Evolutionary conservation across 306 rosid species (phyloP), one percentile per base, ranked within the genome.

Genomic region (Trifolium pratense): DNA sequence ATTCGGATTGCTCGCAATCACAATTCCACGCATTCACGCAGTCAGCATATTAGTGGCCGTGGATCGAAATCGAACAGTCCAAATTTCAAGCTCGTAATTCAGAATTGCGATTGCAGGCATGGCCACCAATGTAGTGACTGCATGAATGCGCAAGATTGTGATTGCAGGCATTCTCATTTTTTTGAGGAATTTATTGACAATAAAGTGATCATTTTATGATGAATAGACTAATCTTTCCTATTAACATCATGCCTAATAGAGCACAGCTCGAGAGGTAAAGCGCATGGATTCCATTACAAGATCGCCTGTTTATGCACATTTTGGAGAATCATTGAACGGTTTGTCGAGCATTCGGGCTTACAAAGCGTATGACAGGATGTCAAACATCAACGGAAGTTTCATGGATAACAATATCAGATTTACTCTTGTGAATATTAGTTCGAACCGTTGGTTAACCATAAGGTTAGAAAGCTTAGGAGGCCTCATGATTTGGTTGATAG

Each of bases 221-320:
- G 42, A 58, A 59, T 40, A 66, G 46, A 23, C 48, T 68, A 17
- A 62, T 9, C 14, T 75, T 63, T 65, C 39, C n/a, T 66, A 6
- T 64, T 12, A 60, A 43, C 21, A 25, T 66, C 32, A 9, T 70
- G 29, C 66, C 17, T 46, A 64, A 23, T 84, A 92, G 97, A 89
- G 92, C 87, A 90, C 90, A 0, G 69, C 93, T 66, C 85, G 98
- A 66, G 98, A 93, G 80, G 93, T 91, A 66, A 90, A 89, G 76
- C 97, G 96, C 67, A 63, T 93, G 93, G 91, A 87, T 79, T 89
- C 97, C 37, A 87, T 90, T 53, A 86, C 89, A 51, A 87, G 97
- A 76, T 93, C 98, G 59, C 98, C 98, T 31, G 83, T 90, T 79
- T 93, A 93, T 71, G 97, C 97, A 25, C 98, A 90, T 53, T 93